phyloP scores from a whole-genome alignment of 129 eudicot genomes.

The Flaveria brownii region DNA sequence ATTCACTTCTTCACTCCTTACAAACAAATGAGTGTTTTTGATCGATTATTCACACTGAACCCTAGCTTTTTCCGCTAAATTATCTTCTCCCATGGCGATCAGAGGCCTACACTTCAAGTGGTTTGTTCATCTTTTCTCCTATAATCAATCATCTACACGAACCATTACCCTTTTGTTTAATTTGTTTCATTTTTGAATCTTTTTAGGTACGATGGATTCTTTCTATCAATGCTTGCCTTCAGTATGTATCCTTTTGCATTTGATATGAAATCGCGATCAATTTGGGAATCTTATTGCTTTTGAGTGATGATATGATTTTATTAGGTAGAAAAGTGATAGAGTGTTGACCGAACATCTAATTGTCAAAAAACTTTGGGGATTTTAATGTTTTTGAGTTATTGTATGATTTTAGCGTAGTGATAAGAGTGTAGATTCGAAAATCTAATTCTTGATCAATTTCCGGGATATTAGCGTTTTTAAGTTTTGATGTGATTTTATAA shows the following conservation, averaged over 20 bases:
- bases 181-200: constrained; percentile 20
- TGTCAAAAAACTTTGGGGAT: too few species aligned
- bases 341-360: too few species aligned
- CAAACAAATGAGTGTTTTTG: constrained; percentile 19
- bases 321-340: background rate
- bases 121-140: constrained; percentile 32
- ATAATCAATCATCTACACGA: background rate
- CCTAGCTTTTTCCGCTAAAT: constrained; percentile 40
- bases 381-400: too few species aligned
- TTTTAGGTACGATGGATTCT: constrained; percentile 89
- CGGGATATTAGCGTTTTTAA: too few species aligned
- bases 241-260: constrained; percentile 77
- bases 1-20: constrained; percentile 26
- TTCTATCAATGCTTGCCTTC: constrained; percentile 85
- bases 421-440: background rate
- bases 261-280: background rate
- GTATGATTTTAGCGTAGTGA: background rate
- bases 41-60: constrained; percentile 23
- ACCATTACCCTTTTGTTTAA: background rate
- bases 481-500: background rate
- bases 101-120: constrained; percentile 74
- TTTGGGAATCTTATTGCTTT: background rate
- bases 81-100: constrained; percentile 51
- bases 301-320: background rate
- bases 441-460: too few species aligned